Conservation (phyloP, 345 rosid species). For the Noccaea bulbosa region DNA sequence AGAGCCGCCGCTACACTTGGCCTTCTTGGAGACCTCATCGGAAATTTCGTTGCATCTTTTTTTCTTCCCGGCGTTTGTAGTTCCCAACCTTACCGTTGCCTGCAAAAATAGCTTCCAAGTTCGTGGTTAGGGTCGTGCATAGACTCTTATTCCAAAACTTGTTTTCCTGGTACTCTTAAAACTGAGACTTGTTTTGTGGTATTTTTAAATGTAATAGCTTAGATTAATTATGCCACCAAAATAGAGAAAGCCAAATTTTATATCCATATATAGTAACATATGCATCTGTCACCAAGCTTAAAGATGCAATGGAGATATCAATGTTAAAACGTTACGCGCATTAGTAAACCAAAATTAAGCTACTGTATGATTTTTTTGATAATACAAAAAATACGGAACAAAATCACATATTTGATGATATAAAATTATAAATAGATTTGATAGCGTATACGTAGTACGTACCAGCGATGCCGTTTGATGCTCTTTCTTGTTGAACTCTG, state of each 20-base stretch:
- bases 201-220: neutral
- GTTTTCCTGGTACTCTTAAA: neutral
- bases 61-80: conserved; percentile 62
- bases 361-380: neutral
- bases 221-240: neutral
- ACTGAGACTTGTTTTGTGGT: neutral
- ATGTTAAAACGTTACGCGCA: neutral
- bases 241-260: neutral
- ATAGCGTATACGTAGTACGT: conserved; percentile 41
- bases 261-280: conserved; percentile 4
- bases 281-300: neutral
- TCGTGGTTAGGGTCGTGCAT: conserved; percentile 8
- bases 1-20: conserved; percentile 57
- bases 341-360: neutral
- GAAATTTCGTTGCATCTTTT: conserved; percentile 63
- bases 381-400: neutral
- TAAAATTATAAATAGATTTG: conserved; percentile 13
- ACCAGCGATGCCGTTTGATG: conserved; percentile 53
- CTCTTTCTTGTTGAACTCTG: conserved; percentile 61
- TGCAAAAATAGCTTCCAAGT: conserved; percentile 38
- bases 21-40: conserved; percentile 53
- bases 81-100: conserved; percentile 50
- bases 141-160: neutral
- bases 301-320: conserved; percentile 5
- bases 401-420: conserved; percentile 19